phyloP scores from a whole-genome alignment of 306 rosid genomes.

The Abrus precatorius region DNA sequence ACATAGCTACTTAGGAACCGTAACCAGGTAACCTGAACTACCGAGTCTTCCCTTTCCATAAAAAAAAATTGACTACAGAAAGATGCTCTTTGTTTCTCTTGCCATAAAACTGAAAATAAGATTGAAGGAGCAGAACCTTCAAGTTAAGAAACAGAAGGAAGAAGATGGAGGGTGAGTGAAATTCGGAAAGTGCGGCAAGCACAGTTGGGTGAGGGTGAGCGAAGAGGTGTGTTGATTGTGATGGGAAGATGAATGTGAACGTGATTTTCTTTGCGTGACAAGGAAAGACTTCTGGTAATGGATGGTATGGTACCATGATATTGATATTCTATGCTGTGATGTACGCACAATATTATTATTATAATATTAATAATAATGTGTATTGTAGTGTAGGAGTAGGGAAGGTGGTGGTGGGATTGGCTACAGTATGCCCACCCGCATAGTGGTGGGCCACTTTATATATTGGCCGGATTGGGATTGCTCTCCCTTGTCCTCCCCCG shows the following conservation, averaged over 20 bases:
- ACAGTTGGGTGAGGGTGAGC: constrained; percentile 29
- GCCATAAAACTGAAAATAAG: background rate
- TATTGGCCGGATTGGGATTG: background rate
- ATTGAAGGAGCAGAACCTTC: background rate
- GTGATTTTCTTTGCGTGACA: constrained; percentile 39
- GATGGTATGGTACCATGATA: constrained; percentile 38
- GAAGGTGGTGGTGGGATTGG: constrained; percentile 45
- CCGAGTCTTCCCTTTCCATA: background rate
- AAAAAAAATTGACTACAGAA: background rate
- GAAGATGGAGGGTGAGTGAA: constrained; percentile 17
- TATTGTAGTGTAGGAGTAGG: background rate
- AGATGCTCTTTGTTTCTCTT: background rate
- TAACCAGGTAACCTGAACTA: background rate
- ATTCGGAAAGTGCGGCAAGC: constrained; percentile 50
- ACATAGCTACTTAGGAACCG: constrained; percentile 49
- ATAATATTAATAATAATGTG: background rate
- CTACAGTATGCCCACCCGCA: constrained; percentile 49
- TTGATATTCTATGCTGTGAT: constrained; percentile 23
- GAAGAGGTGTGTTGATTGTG: constrained; percentile 13
- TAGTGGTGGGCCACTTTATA: constrained; percentile 48
- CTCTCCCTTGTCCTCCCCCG: background rate
- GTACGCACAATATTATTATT: background rate
- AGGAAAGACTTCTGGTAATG: constrained; percentile 1
- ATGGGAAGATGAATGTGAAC: constrained; percentile 41
- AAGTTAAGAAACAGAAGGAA: background rate